Evolutionary conservation across 2,329 filamentous ascomycete species (phyloP).

Genomic region (Corniculantispora saksenae): DNA sequence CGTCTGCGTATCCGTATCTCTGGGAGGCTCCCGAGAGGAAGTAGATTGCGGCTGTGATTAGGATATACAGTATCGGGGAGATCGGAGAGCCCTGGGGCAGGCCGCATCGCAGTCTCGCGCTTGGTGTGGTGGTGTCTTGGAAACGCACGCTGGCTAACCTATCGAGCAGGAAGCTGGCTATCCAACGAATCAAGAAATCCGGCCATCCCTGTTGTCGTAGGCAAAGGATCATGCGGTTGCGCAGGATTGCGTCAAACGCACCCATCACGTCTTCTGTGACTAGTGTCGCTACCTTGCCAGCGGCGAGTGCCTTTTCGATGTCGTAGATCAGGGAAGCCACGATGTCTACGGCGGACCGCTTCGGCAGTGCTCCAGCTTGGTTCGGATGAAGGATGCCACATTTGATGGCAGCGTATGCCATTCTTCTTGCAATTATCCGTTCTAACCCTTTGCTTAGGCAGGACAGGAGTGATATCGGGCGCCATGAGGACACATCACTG

Average conservation of each 20-base stretch:
- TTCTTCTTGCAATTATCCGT: constrained; percentile 26
- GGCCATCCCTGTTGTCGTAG: constrained; percentile 15
- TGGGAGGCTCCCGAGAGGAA: background rate
- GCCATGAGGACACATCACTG: constrained; percentile 23
- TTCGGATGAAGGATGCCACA: constrained; percentile 25
- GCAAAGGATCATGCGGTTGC: constrained; percentile 2
- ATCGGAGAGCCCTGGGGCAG: constrained; percentile 17
- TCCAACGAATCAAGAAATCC: constrained; percentile 1
- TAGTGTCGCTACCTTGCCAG: constrained; percentile 11
- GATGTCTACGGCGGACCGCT: constrained; percentile 24
- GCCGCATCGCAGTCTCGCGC: background rate
- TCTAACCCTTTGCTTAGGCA: constrained; percentile 32
- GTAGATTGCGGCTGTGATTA: constrained; percentile 16
- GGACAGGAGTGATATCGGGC: constrained; percentile 29
- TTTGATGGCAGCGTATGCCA: constrained; percentile 25
- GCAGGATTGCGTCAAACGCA: constrained; percentile 16
- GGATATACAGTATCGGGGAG: constrained; percentile 15
- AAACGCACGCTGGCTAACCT: constrained; percentile 11
- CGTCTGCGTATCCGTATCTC: constrained; percentile 14
- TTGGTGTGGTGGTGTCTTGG: background rate
- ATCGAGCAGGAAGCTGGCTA: constrained; percentile 6
- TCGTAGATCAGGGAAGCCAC: constrained; percentile 25
- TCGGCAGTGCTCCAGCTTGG: constrained; percentile 27
- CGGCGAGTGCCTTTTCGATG: constrained; percentile 23
- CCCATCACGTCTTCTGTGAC: constrained; percentile 18